Base-by-base conservation (phyloP, 805 yeast species). In the Grigorovia humatica region DNA sequence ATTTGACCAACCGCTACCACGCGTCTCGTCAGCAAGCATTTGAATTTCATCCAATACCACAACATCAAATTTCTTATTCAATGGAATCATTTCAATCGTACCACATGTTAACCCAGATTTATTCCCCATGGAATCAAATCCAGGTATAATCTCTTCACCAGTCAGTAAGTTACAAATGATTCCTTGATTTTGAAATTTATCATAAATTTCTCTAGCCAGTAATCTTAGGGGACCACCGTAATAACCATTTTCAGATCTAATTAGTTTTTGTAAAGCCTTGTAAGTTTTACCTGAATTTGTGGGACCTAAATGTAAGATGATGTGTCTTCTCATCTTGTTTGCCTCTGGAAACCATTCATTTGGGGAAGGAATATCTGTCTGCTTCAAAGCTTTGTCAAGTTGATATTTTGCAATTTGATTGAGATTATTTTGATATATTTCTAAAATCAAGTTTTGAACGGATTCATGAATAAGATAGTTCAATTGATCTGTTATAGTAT, bases 201-300 rank as follows among this genome's bases (percentile, higher is more conserved):
- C 96, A 64, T 82, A 90, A 3, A 93, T 81, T 64, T 93, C 99
- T 54, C 97, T 73, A 0, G 98, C 99, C 49, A 93, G 72, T 51
- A 93, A 73, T 54, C 99, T 74, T 47, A 93, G 70, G 0, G 99
- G 99, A 0, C 98, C 98, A 0, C 98, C 98, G 68, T 83, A 93
- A 57, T 85, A 86, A 0, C 99, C 99, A 18, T 81, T 75, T 35
- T 80, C 74, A 15, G 88, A 81, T 19, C 67, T 60, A 58, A 81
- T 81, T 48, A 93, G 73, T 51, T 80, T 75, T 59, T 84, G 74
- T 46, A 93, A 70, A 0, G 98, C 96, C 47, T 79, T 77, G 63
- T 87, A 86, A 0, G 98, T 93, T 62, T 93, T 93, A 12, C 99
- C 99, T 57, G 93, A 83, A 65, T 93, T 93, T 0, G 99, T 93